These are phyloP conservation scores for Coemansia sp. DNA, from an alignment of 192 early-diverging fungal genomes.

Conservation along the genomic window DNA sequence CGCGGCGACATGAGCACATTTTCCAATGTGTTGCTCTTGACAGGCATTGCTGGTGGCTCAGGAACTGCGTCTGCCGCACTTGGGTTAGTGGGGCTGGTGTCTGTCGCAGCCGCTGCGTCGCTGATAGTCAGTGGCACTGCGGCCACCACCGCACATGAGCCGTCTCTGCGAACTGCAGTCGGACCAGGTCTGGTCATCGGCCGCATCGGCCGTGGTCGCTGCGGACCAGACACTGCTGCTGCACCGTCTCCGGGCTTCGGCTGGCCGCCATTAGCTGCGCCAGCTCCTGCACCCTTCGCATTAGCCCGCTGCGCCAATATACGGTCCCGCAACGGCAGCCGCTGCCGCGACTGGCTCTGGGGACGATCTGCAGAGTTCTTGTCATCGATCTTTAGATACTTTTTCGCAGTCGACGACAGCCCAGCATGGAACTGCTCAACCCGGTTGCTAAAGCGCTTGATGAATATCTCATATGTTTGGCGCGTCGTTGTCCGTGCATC, in stretches of 20 bases:
- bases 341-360: conserved; percentile 26
- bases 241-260: neutral
- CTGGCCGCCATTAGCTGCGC: conserved; percentile 2
- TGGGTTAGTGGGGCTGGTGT: neutral
- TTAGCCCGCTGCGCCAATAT: conserved; percentile 22
- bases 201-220: conserved; percentile 39
- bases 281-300: conserved; percentile 6
- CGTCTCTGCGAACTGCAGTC: conserved; percentile 18
- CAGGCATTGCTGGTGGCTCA: conserved; percentile 17
- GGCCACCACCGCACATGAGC: conserved; percentile 7
- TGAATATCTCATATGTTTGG: conserved; percentile 45
- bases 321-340: conserved; percentile 41
- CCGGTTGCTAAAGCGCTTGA: conserved; percentile 44
- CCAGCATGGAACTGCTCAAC: conserved; percentile 40
- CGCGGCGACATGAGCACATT: conserved; percentile 40
- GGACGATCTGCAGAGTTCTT: neutral
- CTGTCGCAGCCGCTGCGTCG: neutral
- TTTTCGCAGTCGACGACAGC: conserved; percentile 39
- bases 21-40: conserved; percentile 25
- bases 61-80: conserved; percentile 3
- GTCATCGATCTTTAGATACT: conserved; percentile 47
- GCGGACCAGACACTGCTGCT: neutral
- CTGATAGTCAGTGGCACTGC: conserved; percentile 11
- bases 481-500: conserved; percentile 46
- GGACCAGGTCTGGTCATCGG: conserved; percentile 29